Conservation (phyloP, 805 yeast genomes). For the Cyberlindnera maritima region DNA sequence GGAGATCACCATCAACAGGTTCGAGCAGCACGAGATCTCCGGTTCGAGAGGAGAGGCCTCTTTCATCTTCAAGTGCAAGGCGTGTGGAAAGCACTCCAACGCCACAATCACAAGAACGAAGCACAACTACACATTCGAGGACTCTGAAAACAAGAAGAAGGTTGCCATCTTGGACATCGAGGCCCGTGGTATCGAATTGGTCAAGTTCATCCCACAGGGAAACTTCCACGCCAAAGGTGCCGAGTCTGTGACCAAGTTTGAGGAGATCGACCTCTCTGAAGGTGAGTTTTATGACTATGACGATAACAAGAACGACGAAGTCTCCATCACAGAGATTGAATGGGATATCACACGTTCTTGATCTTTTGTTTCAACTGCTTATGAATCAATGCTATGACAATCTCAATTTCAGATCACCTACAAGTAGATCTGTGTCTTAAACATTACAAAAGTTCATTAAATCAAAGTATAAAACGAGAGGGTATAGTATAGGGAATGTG, state of each 20-base stretch:
- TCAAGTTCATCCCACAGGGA: conserved; percentile 67
- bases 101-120: conserved; percentile 26
- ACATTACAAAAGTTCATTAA: no score
- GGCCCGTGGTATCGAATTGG: conserved; percentile 78
- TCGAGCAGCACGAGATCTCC: conserved; percentile 59
- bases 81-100: conserved; percentile 42
- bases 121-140: conserved; percentile 18
- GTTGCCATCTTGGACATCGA: conserved; percentile 68
- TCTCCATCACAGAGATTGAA: conserved; percentile 67
- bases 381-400: no score
- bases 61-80: conserved; percentile 72
- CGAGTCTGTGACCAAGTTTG: conserved; percentile 49
- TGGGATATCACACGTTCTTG: conserved; percentile 53
- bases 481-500: no score
- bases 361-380: background rate
- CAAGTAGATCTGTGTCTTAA: no score
- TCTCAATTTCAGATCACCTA: no score
- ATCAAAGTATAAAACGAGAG: no score
- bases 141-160: conserved; percentile 36
- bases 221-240: conserved; percentile 53
- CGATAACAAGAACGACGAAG: conserved; percentile 77
- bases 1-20: conserved; percentile 62
- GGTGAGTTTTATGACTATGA: conserved; percentile 96
- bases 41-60: conserved; percentile 83
- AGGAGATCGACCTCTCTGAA: conserved; percentile 68